A percentile compares a stretch with the other conserved stretches of the same genome.
These are phyloP conservation scores for Mycena chlorophos DNA, from an alignment of 768 basidiomycete species.

Conservation along the genomic window DNA sequence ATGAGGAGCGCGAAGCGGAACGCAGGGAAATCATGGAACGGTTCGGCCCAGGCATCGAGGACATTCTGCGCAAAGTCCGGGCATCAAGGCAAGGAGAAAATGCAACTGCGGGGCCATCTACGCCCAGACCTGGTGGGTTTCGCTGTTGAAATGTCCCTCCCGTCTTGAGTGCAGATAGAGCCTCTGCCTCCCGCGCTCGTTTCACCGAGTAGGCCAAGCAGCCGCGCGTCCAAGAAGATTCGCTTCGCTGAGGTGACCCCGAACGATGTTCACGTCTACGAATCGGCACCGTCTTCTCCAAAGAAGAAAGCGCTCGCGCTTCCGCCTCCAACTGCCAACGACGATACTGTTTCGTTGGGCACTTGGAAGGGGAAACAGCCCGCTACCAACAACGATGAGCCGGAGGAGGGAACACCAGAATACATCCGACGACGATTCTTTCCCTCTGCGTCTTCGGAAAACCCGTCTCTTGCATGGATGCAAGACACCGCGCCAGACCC, in stretches of 20 bases:
- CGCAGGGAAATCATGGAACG: constrained; percentile 64
- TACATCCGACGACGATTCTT: constrained; percentile 84
- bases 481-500: constrained; percentile 32
- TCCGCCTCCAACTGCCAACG: constrained; percentile 36
- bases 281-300: constrained; percentile 78
- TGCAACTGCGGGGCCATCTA: constrained; percentile 4
- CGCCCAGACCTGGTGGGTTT: constrained; percentile 5
- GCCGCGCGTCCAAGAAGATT: constrained; percentile 55
- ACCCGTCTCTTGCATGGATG: constrained; percentile 85
- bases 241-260: constrained; percentile 78
- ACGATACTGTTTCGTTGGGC: constrained; percentile 4
- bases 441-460: constrained; percentile 63
- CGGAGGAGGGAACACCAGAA: constrained; percentile 76
- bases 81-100: constrained; percentile 45
- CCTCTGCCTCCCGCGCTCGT: constrained; percentile 46
- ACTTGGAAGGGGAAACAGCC: not conserved
- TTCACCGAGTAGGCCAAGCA: constrained; percentile 52
- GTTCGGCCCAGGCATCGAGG: constrained; percentile 67
- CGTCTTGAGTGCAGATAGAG: constrained; percentile 26
- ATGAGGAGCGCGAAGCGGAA: constrained; percentile 68
- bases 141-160: not conserved
- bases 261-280: constrained; percentile 78
- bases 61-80: constrained; percentile 58
- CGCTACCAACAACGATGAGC: constrained; percentile 27
- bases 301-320: constrained; percentile 59